A percentile compares a stretch with the other conserved stretches of the same genome.
phyloP scores from a whole-genome alignment of 164 flowering plant genomes.

The Brasenia schreberi region DNA sequence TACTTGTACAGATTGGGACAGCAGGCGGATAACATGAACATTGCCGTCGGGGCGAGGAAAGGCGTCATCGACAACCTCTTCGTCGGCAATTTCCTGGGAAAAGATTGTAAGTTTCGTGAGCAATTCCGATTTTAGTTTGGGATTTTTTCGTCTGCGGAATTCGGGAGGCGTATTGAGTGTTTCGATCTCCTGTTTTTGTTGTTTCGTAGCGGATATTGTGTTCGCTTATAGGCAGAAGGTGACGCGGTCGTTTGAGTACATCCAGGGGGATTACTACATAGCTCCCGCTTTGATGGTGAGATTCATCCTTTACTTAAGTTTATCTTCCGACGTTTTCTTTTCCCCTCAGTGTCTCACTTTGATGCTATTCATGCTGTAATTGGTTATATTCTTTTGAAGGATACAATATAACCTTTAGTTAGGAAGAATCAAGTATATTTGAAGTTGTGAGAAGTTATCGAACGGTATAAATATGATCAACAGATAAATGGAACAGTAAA shows the following conservation, averaged over 20 bases:
- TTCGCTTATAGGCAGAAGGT: conserved; percentile 90
- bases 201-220: conserved; percentile 77
- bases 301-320: background rate
- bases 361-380: too few species aligned
- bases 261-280: conserved; percentile 90
- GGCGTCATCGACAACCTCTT: conserved; percentile 83
- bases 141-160: too few species aligned
- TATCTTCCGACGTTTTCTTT: background rate
- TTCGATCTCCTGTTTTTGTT: too few species aligned
- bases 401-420: too few species aligned
- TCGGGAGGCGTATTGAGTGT: too few species aligned
- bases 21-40: conserved; percentile 82
- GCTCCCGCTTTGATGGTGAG: conserved; percentile 81
- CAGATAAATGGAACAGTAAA: too few species aligned
- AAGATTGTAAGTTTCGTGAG: conserved; percentile 36
- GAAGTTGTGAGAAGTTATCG: too few species aligned
- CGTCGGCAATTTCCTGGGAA: conserved; percentile 76
- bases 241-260: conserved; percentile 78
- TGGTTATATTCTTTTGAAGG: too few species aligned
- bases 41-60: conserved; percentile 73
- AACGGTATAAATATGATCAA: too few species aligned
- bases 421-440: too few species aligned
- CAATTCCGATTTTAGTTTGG: background rate
- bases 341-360: background rate
- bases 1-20: conserved; percentile 73